Base-by-base conservation (phyloP, 1,284 basidiomycete species). In the Sporisorium reilianum region DNA sequence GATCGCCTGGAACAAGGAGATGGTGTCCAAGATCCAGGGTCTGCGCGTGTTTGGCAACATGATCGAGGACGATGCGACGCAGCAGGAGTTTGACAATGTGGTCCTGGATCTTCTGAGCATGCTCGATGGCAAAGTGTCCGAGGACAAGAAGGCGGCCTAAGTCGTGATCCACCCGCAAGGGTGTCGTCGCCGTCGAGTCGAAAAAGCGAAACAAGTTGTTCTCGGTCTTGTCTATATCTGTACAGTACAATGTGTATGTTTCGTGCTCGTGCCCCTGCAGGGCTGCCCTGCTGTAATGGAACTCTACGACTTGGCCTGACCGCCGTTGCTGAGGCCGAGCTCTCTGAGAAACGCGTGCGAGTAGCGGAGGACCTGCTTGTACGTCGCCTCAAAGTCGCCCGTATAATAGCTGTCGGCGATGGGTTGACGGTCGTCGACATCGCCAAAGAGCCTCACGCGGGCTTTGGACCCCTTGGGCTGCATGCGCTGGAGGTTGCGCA, bases 371-470 rank as follows among this genome's bases (percentile, higher is more conserved):
- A 87, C 87, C 79, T 86, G 86, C 58, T 84, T 76, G 64, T 86
- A 88, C 26, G 85, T 85, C 26, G 63, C 70, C 28, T 87, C 85
- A 58, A 87, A 87, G 8, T 67, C 61, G 14, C 86, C 85, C 36
- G 85, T 86, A 52, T 87, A 87, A 65, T 87, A 87, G 3, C 86
- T 86, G 68, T 78, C 74, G 20, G 67, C 64, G 14, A 78, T 77
- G 9, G 77, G 65, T 45, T 77, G 52, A 0, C 38, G 49, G 25
- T 78, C 70, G 32, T 75, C 75, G 18, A 77, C 80, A 0, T 75
- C 69, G 0, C 80, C 80, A 44, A 81, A 83, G 10, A 83, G 45
- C 14, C 74, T 49, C 5, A 81, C 67, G 36, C 63, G 14, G 2
- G 84, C 83, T 25, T 69, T 80, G 8, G 64, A 63, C 1, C 72